Evolutionary conservation across 2,329 filamentous ascomycete species (phyloP), one percentile per base, ranked within the genome.

Genomic region (Apiospora malaysiana): DNA sequence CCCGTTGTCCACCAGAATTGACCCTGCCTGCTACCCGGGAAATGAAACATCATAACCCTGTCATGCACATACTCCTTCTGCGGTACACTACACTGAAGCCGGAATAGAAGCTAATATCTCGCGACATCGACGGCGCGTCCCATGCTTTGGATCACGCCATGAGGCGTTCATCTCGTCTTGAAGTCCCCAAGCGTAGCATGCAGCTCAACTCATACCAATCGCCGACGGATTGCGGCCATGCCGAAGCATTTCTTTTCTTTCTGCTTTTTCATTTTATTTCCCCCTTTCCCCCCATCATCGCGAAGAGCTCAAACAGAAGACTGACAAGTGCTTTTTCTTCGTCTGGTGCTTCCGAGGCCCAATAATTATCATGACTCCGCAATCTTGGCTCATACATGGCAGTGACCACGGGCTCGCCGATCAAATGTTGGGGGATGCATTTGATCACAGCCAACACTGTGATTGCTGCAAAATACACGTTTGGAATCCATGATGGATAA

Each of bases 91-190:
- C 56, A 40, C 56, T 63, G 2, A 40, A 63, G 56, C n/a, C 56
- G 56, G 56, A 12, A 63, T 63, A 40, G 51, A 40, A 63, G 56
- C 56, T 40, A 63, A 63, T 32, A 40, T 32, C 37, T 63, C 56
- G 56, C 56, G 56, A 63, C 56, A 63, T 40, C 32, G 32, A n/a
- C 32, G 56, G 32, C 56, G 56, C 32, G 27, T 40, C n/a, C 56
- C 18, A n/a, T 40, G 32, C 56, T 40, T 9, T 32, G 32, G 56
- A 63, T 63, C 32, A 40, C 32, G 32, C 56, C 56, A 63, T 40
- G 56, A 40, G 56, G 56, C 32, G 56, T 63, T 63, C 56, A 27
- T 63, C 56, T 40, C 21, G 32, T 63, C 56, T 59, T 32, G 51
- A 21, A 37, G 51, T 37, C 56, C 23, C 32, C 27, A 63, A 63